Percentiles rank a stretch among this genome's conserved stretches.
Conservation (phyloP, 306 rosid genomes). For the Trifolium subterraneum region DNA sequence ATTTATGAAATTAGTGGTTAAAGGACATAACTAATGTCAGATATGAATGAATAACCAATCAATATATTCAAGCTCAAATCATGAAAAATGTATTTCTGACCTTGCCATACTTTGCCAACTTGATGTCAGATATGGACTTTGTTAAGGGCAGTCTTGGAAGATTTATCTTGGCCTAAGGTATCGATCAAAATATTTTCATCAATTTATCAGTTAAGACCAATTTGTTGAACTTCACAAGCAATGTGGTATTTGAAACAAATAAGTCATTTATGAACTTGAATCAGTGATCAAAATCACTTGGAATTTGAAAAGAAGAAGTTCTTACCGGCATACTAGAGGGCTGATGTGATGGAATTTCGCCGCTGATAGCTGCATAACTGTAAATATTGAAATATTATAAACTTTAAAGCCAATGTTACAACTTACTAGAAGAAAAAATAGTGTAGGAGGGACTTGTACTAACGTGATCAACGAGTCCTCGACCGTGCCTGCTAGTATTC, state of each 20-base stretch:
- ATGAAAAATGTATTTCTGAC: conserved; percentile 46
- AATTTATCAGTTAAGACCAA: neutral
- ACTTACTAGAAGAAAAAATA: conserved; percentile 19
- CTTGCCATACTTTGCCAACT: conserved; percentile 82
- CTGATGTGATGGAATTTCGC: conserved; percentile 52
- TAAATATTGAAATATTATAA: conserved; percentile 28
- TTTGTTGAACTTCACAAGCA: neutral
- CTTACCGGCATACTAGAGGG: conserved; percentile 54
- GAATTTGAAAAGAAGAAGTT: too few relatives aligned
- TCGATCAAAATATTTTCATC: conserved; percentile 31
- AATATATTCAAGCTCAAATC: neutral
- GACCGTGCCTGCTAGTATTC: conserved; percentile 77
- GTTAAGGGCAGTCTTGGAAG: conserved; percentile 69
- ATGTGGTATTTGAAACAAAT: neutral
- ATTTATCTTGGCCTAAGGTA: conserved; percentile 56
- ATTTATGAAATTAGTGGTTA: conserved; percentile 73
- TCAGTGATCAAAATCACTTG: conserved; percentile 6
- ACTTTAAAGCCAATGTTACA: conserved; percentile 10
- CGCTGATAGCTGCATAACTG: conserved; percentile 87
- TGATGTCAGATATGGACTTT: conserved; percentile 62
- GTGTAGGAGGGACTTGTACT: conserved; percentile 41
- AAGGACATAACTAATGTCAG: conserved; percentile 36
- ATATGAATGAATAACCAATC: conserved; percentile 4
- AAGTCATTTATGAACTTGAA: neutral
- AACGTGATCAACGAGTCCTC: conserved; percentile 84